These are phyloP conservation scores for Sodiomyces alkalinus DNA, from an alignment of 2,329 filamentous ascomycete genomes.

Conservation along the genomic window DNA sequence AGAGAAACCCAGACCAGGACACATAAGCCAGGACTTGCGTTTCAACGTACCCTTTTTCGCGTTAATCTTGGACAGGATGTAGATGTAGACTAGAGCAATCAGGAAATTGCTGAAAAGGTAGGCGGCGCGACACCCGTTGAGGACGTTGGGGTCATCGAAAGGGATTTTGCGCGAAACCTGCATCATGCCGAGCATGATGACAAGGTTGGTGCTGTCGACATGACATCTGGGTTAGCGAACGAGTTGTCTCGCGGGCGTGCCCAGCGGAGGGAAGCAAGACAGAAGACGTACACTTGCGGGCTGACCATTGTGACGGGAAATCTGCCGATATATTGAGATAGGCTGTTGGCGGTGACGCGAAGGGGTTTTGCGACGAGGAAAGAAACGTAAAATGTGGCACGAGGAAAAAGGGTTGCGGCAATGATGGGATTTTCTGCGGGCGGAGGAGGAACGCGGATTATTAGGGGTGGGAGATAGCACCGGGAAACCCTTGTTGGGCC, in stretches of 20 bases:
- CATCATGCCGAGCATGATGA: slow-evolving; percentile 96
- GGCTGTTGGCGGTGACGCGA: neutral
- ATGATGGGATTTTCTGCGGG: too few relatives aligned
- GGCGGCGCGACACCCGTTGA: slow-evolving; percentile 38
- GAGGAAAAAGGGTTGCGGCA: too few relatives aligned
- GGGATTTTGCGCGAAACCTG: slow-evolving; percentile 92
- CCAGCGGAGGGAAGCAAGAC: neutral
- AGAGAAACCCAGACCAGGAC: too few relatives aligned
- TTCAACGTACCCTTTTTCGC: slow-evolving; percentile 77
- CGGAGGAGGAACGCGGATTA: too few relatives aligned
- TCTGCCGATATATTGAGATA: neutral
- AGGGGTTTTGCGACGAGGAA: slow-evolving; percentile 10
- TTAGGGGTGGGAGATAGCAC: too few relatives aligned
- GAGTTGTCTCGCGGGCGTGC: slow-evolving; percentile 7
- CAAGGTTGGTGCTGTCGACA: slow-evolving; percentile 61
- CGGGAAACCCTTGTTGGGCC: too few relatives aligned
- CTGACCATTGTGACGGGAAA: slow-evolving; percentile 12
- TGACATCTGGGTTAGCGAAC: too few relatives aligned
- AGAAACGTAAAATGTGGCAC: too few relatives aligned
- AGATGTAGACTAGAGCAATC: slow-evolving; percentile 74
- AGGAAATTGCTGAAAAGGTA: slow-evolving; percentile 56
- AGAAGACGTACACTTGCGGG: slow-evolving; percentile 12
- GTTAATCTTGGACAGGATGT: slow-evolving; percentile 73
- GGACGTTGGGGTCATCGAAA: slow-evolving; percentile 64
- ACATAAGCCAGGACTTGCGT: neutral